Percentiles rank a stretch among this genome's conserved stretches.
Conservation (phyloP, 2,329 filamentous ascomycete species). For the Trichoderma polysporum region DNA sequence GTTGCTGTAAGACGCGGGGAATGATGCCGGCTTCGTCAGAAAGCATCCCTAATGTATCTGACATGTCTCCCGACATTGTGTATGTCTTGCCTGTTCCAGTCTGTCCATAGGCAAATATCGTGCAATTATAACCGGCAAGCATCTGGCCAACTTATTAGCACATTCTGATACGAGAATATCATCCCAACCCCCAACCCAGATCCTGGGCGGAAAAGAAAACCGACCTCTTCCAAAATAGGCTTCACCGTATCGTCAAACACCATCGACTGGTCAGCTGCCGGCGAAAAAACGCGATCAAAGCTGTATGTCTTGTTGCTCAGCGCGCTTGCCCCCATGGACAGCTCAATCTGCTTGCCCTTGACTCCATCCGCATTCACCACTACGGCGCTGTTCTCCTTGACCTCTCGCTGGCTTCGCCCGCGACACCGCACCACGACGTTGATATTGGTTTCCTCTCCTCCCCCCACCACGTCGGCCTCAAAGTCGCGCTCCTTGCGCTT, state of each 20-base stretch:
- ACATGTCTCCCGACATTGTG: conserved; percentile 99
- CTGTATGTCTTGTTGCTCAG: conserved; percentile 94
- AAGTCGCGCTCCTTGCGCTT: conserved; percentile 90
- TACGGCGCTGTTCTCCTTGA: conserved; percentile 90
- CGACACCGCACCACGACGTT: conserved; percentile 95
- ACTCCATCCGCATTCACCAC: conserved; percentile 87
- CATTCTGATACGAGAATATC: not conserved
- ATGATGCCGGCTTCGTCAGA: conserved; percentile 95
- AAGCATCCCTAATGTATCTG: conserved; percentile 76
- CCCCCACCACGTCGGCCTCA: conserved; percentile 56
- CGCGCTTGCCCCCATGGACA: conserved; percentile 90
- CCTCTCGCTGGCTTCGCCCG: conserved; percentile 87
- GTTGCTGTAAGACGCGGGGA: conserved; percentile 79
- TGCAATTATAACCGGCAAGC: conserved; percentile 93
- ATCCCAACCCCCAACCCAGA: no score
- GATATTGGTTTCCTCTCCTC: conserved; percentile 87
- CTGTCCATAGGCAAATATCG: conserved; percentile 97
- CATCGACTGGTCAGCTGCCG: conserved; percentile 89
- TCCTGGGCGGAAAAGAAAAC: conserved; percentile 24
- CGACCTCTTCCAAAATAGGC: conserved; percentile 88
- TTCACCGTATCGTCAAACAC: conserved; percentile 94
- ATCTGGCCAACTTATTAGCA: conserved; percentile 57
- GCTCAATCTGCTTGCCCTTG: conserved; percentile 77
- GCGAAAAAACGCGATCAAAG: conserved; percentile 96
- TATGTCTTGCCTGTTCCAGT: conserved; percentile 98